phyloP scores from a whole-genome alignment of 1,139 yeast genomes.

The Pichia cactophila region DNA sequence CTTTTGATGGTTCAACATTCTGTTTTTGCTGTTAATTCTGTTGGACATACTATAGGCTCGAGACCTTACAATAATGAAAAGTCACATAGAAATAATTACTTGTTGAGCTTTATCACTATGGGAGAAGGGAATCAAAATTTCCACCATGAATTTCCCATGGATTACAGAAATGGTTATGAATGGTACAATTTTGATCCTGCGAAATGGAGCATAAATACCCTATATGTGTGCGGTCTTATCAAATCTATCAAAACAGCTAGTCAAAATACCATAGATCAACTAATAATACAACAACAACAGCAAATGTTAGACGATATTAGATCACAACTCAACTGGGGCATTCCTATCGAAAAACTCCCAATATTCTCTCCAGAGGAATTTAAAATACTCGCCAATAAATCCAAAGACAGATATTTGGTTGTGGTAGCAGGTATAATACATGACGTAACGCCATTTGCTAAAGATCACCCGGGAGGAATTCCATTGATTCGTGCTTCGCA shows the following conservation, averaged over 20 bases:
- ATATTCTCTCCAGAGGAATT: constrained; percentile 46
- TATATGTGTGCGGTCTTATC: constrained; percentile 36
- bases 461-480: constrained; percentile 68
- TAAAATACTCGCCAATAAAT: constrained; percentile 31
- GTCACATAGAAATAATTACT: constrained; percentile 42
- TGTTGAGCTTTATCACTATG: constrained; percentile 48
- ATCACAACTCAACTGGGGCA: constrained; percentile 69
- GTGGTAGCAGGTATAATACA: constrained; percentile 56
- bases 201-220: constrained; percentile 46
- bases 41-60: constrained; percentile 50
- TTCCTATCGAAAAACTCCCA: constrained; percentile 63
- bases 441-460: constrained; percentile 65
- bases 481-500: constrained; percentile 54
- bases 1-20: constrained; percentile 49
- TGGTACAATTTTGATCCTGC: constrained; percentile 58
- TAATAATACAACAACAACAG: constrained; percentile 59
- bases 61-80: constrained; percentile 62
- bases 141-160: constrained; percentile 71
- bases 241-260: constrained; percentile 37
- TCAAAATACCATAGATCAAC: constrained; percentile 45
- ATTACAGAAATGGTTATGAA: constrained; percentile 48
- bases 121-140: constrained; percentile 65
- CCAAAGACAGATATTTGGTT: constrained; percentile 33
- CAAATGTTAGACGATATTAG: constrained; percentile 49
- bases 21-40: constrained; percentile 47